A percentile compares a stretch with the other conserved stretches of the same genome.
phyloP scores from a whole-genome alignment of 805 yeast genomes.

The Candida stauntonica region DNA sequence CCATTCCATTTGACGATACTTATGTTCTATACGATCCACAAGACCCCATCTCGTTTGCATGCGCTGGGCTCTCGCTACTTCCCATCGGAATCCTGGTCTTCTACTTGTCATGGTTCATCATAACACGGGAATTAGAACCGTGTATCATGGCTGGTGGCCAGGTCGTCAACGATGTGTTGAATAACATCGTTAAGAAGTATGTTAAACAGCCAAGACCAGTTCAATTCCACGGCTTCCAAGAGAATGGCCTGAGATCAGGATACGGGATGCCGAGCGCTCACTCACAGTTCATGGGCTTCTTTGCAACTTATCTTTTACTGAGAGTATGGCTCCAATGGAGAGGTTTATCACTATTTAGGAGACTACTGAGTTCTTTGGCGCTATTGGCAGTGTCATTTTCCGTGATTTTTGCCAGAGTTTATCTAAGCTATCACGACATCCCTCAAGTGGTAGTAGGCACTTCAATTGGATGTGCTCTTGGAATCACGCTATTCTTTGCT shows the following conservation, averaged over 20 bases:
- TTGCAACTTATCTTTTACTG: conserved; percentile 52
- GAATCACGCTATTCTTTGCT: conserved; percentile 50
- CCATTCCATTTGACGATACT: conserved; percentile 78
- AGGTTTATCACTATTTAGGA: conserved; percentile 28
- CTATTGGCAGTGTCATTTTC: conserved; percentile 30
- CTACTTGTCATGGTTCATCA: conserved; percentile 77
- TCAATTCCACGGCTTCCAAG: conserved; percentile 33
- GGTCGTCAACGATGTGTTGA: conserved; percentile 66
- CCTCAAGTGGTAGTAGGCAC: conserved; percentile 75
- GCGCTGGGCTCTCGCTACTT: conserved; percentile 71
- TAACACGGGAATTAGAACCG: conserved; percentile 82
- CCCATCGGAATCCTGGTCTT: conserved; percentile 79
- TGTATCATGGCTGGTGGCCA: conserved; percentile 84
- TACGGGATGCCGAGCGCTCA: conserved; percentile 99
- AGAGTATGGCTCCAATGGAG: conserved; percentile 40
- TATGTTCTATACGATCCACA: conserved; percentile 72
- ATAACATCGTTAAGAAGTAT: conserved; percentile 59
- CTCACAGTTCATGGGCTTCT: conserved; percentile 91
- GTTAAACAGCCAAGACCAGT: conserved; percentile 73
- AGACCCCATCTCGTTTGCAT: conserved; percentile 52
- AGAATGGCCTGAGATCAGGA: conserved; percentile 45
- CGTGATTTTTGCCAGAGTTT: conserved; percentile 69
- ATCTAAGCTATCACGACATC: conserved; percentile 70
- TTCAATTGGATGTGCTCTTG: conserved; percentile 55
- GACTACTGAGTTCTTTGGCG: conserved; percentile 28